Evolutionary conservation across 805 yeast species (phyloP).

Genomic region (Metschnikowia kunwiensis): DNA sequence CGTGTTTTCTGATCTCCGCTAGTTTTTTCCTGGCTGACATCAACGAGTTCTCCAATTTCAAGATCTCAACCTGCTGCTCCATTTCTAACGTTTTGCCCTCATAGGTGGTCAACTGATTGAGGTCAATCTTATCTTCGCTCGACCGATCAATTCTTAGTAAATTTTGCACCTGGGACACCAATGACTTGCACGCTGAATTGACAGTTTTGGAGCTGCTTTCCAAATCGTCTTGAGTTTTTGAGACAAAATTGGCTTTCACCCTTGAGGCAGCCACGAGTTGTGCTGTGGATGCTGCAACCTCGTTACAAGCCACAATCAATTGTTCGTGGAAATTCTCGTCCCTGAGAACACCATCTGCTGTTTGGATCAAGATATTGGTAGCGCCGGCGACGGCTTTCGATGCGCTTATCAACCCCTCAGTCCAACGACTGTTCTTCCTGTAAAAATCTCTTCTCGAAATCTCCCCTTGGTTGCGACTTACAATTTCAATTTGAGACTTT

Average conservation of each 20-base stretch:
- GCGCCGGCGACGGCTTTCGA: slow-evolving; percentile 83
- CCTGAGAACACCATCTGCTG: slow-evolving; percentile 81
- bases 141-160: slow-evolving; percentile 43
- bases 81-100: slow-evolving; percentile 83
- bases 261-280: slow-evolving; percentile 90
- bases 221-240: slow-evolving; percentile 70
- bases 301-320: slow-evolving; percentile 84
- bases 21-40: slow-evolving; percentile 70
- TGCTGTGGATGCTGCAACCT: slow-evolving; percentile 89
- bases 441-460: slow-evolving; percentile 71
- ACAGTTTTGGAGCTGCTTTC: slow-evolving; percentile 70
- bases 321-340: slow-evolving; percentile 70
- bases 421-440: slow-evolving; percentile 87
- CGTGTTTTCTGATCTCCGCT: slow-evolving; percentile 79
- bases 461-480: slow-evolving; percentile 62
- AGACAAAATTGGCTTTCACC: slow-evolving; percentile 74
- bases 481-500: slow-evolving; percentile 79
- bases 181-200: slow-evolving; percentile 67
- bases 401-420: slow-evolving; percentile 88
- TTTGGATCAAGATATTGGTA: slow-evolving; percentile 73
- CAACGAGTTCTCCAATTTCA: slow-evolving; percentile 75
- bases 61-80: slow-evolving; percentile 90
- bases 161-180: slow-evolving; percentile 68
- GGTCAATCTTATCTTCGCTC: slow-evolving; percentile 50
- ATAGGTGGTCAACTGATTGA: slow-evolving; percentile 63